Conservation (phyloP, 1,284 basidiomycete genomes). For the Puccinia coronata region DNA sequence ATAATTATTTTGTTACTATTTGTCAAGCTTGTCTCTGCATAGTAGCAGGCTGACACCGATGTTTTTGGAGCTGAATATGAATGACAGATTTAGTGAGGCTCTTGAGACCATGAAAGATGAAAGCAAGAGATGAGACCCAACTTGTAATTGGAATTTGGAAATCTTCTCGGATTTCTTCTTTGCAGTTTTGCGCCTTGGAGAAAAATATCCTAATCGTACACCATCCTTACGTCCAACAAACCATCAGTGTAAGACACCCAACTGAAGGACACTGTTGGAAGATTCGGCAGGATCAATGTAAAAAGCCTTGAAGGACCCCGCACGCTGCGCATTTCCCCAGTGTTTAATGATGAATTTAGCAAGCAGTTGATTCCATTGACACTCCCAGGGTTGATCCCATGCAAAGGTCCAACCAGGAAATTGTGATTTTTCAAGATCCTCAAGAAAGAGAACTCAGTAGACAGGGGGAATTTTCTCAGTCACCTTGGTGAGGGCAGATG, state of each 20-base stretch:
- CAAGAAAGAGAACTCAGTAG: neutral
- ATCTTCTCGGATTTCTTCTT: conserved; percentile 13
- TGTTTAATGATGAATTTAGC: conserved; percentile 18
- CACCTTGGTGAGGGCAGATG: neutral
- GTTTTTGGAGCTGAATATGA: neutral
- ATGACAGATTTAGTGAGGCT: no score
- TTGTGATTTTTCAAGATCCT: neutral
- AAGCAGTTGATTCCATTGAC: neutral
- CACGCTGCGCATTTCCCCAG: neutral
- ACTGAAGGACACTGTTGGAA: neutral
- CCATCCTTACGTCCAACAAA: neutral
- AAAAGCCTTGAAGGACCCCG: conserved; percentile 19
- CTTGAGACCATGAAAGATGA: no score
- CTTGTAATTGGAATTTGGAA: conserved; percentile 8
- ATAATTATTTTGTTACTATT: no score
- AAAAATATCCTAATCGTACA: neutral
- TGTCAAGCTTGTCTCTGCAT: no score
- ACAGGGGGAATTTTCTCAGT: conserved; percentile 8
- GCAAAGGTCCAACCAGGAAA: conserved; percentile 15
- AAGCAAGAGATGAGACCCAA: neutral
- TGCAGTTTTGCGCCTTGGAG: no score
- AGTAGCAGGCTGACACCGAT: no score
- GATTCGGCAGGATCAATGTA: conserved; percentile 3
- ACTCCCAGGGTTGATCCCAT: conserved; percentile 11
- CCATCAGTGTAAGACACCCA: conserved; percentile 5